Percentiles rank a stretch among this genome's conserved stretches.
Conservation (phyloP, 352 stramenopile genomes). For the Elongisporangium anandrum region DNA sequence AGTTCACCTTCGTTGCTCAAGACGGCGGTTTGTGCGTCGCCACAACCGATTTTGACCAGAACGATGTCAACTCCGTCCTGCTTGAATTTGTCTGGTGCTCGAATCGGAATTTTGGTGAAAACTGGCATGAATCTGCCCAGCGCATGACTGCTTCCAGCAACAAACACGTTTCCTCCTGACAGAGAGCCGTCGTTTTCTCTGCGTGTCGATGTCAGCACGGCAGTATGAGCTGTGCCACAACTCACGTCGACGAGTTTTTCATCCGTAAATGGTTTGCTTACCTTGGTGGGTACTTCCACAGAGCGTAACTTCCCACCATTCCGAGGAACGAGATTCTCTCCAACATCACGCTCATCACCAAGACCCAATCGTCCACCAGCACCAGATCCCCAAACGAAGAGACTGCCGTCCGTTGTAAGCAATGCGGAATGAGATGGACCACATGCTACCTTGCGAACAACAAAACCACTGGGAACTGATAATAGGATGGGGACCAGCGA, state of each 20-base stretch:
- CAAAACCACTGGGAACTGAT: constrained; percentile 11
- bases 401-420: constrained; percentile 40
- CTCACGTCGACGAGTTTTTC: constrained; percentile 65
- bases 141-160: constrained; percentile 63
- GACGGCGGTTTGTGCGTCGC: constrained; percentile 58
- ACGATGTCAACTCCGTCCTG: constrained; percentile 11
- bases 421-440: constrained; percentile 74
- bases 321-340: constrained; percentile 52
- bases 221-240: constrained; percentile 62
- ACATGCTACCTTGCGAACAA: constrained; percentile 64
- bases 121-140: constrained; percentile 54
- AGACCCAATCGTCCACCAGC: constrained; percentile 71
- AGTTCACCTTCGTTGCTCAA: constrained; percentile 62
- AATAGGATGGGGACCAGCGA: constrained; percentile 46
- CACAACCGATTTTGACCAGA: constrained; percentile 51
- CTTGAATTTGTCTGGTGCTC: constrained; percentile 2
- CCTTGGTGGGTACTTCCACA: constrained; percentile 31
- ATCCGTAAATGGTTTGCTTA: constrained; percentile 27
- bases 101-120: constrained; percentile 33
- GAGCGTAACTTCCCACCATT: constrained; percentile 43
- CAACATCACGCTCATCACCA: constrained; percentile 55
- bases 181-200: constrained; percentile 6
- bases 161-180: constrained; percentile 39
- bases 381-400: constrained; percentile 75
- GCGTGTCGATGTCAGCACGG: constrained; percentile 30